Conservation (phyloP, 345 rosid genomes). For the Ceriops tagal region DNA sequence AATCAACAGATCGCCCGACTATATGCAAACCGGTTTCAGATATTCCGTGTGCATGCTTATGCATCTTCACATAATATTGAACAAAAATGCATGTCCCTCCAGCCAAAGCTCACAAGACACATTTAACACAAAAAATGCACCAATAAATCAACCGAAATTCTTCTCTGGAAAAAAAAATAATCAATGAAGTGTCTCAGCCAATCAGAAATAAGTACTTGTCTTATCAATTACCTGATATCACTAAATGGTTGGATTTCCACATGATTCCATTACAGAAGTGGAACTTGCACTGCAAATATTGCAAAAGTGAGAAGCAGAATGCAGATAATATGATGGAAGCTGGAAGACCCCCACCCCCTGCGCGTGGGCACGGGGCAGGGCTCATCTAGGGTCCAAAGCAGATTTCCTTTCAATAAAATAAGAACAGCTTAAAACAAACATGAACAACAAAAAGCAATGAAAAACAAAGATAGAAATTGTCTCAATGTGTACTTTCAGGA, state of each 20-base stretch:
- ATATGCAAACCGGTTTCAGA: too few species aligned
- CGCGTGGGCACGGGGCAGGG: too few species aligned
- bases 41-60: too few species aligned
- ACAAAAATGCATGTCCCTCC: too few species aligned
- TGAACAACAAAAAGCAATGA: conserved; percentile 26
- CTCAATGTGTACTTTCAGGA: conserved; percentile 95
- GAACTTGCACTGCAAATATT: neutral
- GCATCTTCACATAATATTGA: too few species aligned
- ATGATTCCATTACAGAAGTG: neutral
- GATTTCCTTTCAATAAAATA: conserved; percentile 33
- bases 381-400: conserved; percentile 16
- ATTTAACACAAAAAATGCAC: too few species aligned
- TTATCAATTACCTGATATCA: neutral
- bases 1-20: too few species aligned
- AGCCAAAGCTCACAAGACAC: too few species aligned
- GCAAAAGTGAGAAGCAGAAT: neutral
- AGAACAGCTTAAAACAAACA: conserved; percentile 16
- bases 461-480: conserved; percentile 47
- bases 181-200: too few species aligned
- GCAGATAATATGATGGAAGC: neutral
- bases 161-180: too few species aligned
- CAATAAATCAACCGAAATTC: too few species aligned
- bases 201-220: too few species aligned
- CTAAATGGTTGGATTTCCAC: neutral
- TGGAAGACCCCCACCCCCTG: conserved; percentile 4